Evolutionary conservation across 164 flowering plant genomes (phyloP).

Genomic region (Vitis riparia): DNA sequence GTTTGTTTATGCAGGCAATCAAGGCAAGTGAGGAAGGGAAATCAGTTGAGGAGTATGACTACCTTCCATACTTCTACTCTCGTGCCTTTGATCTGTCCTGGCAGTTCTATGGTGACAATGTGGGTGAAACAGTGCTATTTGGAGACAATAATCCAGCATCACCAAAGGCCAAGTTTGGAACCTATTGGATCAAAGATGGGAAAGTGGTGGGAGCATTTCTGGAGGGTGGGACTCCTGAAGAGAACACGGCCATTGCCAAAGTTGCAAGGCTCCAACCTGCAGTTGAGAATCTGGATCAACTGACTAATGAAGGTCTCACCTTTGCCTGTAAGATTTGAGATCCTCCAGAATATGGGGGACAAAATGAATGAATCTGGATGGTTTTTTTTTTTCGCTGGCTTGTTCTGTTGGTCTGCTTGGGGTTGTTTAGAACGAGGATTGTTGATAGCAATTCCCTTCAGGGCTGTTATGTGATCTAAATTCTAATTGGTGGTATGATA

Average conservation of each 20-base stretch:
- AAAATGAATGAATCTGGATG: no score
- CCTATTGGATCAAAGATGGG: conserved; percentile 94
- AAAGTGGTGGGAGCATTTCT: conserved; percentile 88
- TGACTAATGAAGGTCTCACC: conserved; percentile 62
- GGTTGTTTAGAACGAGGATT: no score
- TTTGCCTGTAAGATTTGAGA: conserved; percentile 75
- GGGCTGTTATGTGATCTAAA: no score
- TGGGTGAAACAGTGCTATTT: conserved; percentile 80
- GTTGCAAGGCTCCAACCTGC: conserved; percentile 83
- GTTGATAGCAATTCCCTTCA: no score
- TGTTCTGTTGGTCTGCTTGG: no score
- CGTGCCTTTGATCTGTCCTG: conserved; percentile 89
- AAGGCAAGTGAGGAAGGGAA: conserved; percentile 83
- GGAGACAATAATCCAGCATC: conserved; percentile 77
- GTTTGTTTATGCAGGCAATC: conserved; percentile 58
- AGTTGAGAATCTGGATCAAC: conserved; percentile 51
- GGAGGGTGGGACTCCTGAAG: conserved; percentile 94
- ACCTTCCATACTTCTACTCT: conserved; percentile 95
- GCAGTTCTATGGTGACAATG: conserved; percentile 99
- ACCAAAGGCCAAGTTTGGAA: conserved; percentile 72
- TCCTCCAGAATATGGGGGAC: not conserved
- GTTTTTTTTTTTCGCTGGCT: no score
- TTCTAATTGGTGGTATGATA: no score
- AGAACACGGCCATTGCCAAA: conserved; percentile 90
- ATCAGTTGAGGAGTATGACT: conserved; percentile 75